Conservation (phyloP, 108 stramenopile genomes). For the Conticribra guillardii region DNA sequence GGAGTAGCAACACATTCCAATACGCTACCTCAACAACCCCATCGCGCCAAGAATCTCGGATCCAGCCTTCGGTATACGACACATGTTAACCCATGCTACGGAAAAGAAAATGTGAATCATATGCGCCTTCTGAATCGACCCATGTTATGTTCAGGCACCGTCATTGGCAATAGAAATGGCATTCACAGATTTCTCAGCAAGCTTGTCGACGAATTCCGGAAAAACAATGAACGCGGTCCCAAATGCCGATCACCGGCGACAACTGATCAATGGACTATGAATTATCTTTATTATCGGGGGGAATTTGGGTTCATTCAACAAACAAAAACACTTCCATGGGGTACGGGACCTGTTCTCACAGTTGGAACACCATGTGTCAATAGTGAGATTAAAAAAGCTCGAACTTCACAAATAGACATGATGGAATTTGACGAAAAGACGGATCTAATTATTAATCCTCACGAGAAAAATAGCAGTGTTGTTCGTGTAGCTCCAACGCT, state of each 20-base stretch:
- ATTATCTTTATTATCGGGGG: conserved; percentile 74
- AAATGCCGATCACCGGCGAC: conserved; percentile 60
- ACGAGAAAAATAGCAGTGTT: conserved; percentile 29
- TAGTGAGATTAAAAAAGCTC: neutral
- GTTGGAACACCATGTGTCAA: conserved; percentile 48
- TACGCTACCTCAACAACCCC: conserved; percentile 22
- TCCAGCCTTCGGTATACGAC: conserved; percentile 16
- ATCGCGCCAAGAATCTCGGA: conserved; percentile 45
- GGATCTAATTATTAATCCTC: conserved; percentile 41
- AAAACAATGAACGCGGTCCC: conserved; percentile 41
- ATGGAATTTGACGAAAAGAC: conserved; percentile 35
- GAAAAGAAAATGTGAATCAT: conserved; percentile 30
- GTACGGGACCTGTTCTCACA: conserved; percentile 52
- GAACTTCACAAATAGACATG: conserved; percentile 34
- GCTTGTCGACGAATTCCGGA: conserved; percentile 70
- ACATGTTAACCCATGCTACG: conserved; percentile 42
- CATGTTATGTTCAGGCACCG: conserved; percentile 83
- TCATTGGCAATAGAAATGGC: conserved; percentile 66
- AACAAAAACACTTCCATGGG: conserved; percentile 48
- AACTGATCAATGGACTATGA: conserved; percentile 82
- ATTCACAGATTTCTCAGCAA: conserved; percentile 67
- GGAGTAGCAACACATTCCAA: conserved; percentile 49
- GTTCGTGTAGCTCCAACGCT: conserved; percentile 38
- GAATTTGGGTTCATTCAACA: conserved; percentile 36
- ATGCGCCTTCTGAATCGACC: conserved; percentile 61